Evolutionary conservation across 1,139 yeast genomes (phyloP), one percentile per base, ranked within the genome.

Genomic region (Geotrichum aggregatum): DNA sequence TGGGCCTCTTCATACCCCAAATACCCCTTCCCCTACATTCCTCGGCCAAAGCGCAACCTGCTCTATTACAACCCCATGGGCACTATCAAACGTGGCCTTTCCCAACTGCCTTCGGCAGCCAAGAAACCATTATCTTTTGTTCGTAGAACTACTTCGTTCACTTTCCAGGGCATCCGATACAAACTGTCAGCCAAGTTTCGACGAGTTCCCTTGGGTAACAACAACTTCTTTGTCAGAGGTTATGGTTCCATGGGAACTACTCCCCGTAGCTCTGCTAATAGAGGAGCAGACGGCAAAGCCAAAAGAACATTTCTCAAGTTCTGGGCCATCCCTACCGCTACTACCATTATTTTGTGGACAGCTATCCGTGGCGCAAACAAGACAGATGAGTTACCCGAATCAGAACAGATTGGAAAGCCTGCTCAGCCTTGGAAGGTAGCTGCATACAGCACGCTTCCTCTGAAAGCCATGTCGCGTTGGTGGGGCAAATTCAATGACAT

Each of bases 401-500:
- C 38, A 19, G 43, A 75, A 57, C 74, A 72, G 47, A 71, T 73
- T n/a, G 71, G 76, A 66, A 63, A 76, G 72, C 71, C 81, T 69
- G 73, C 91, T 74, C 82, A 84, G 61, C 84, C 94, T 22, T 88
- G 96, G 96, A 83, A 85, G 44, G 80, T 91, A 54, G 89, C 87
- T 63, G 86, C 94, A 22, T 91, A 92, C 68, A 83, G 91, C 3
- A 85, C 97, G 1, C 75, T 94, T 41, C 99, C 99, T 1, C 76
- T 94, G 64, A 89, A 92, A 65, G 87, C 96, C 3, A 76, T 89
- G 47, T 89, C 97, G 0, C 78, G 98, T 56, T 71, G 91, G 48
- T 94, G 99, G 99, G 99, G 99, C 28, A 81, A 80, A 61, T 79
- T 92, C 56, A 92, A 94, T 67, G 83, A 84, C 54, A 77, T 91